Conservation (phyloP, 108 stramenopile species). For the Cylindrotheca closterium region DNA sequence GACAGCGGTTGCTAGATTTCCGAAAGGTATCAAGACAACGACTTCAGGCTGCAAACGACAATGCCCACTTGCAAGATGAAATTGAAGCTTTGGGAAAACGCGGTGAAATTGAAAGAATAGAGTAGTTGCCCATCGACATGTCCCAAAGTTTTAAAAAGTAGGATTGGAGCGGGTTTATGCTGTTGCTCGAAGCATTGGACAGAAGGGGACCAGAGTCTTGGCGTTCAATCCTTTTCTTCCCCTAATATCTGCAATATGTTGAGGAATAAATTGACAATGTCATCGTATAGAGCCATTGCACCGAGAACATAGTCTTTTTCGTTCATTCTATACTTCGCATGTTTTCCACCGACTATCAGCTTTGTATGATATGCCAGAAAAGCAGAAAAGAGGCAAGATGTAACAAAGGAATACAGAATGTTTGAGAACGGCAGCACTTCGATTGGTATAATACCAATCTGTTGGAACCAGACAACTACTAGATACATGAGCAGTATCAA, state of each 20-base stretch:
- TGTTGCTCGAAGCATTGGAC: no score
- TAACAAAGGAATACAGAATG: slow-evolving; percentile 54
- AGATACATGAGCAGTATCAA: slow-evolving; percentile 72
- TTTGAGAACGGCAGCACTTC: slow-evolving; percentile 79
- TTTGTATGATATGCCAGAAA: slow-evolving; percentile 83
- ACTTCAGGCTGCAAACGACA: slow-evolving; percentile 42
- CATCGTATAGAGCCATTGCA: slow-evolving; percentile 71
- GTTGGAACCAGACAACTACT: slow-evolving; percentile 68
- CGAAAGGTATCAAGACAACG: slow-evolving; percentile 64
- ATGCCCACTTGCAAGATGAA: slow-evolving; percentile 15
- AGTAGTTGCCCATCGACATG: slow-evolving; percentile 7
- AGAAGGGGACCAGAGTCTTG: no score
- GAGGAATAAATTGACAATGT: slow-evolving; percentile 93
- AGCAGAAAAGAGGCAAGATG: slow-evolving; percentile 60
- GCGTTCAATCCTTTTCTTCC: slow-evolving; percentile 36
- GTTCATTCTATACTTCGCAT: slow-evolving; percentile 82
- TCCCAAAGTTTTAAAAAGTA: no score
- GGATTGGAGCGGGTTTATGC: no score
- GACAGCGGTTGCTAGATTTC: slow-evolving; percentile 57
- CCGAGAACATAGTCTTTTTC: slow-evolving; percentile 92
- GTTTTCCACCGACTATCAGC: slow-evolving; percentile 82
- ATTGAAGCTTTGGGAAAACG: slow-evolving; percentile 30
- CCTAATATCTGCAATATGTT: slow-evolving; percentile 82
- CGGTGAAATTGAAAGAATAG: slow-evolving; percentile 40
- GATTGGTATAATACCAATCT: slow-evolving; percentile 54